Evolutionary conservation across 768 basidiomycete species (phyloP).

Genomic region (Leccinum broughii): DNA sequence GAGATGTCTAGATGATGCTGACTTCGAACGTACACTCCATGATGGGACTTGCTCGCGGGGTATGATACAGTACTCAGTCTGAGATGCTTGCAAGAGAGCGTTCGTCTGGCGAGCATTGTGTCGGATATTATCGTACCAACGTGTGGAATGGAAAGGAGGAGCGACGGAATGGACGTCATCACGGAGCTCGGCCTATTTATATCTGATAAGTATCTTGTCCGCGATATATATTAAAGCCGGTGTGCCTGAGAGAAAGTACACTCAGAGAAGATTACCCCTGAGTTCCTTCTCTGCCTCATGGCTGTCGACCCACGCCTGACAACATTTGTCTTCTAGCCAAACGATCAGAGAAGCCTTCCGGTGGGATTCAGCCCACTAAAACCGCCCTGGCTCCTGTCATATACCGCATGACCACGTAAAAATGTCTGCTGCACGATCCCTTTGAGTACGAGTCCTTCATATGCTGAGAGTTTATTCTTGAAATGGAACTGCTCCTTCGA

Average conservation of each 20-base stretch:
- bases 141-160: slow-evolving; percentile 1
- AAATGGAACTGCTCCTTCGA: slow-evolving; percentile 73
- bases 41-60: not conserved
- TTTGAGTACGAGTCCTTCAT: slow-evolving; percentile 67
- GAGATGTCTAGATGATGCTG: not conserved
- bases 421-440: slow-evolving; percentile 80
- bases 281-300: no score
- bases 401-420: slow-evolving; percentile 74
- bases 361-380: slow-evolving; percentile 36
- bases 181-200: not conserved
- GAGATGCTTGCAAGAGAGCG: slow-evolving; percentile 2
- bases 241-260: no score
- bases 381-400: slow-evolving; percentile 43
- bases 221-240: not conserved
- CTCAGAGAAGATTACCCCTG: no score
- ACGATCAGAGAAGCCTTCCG: slow-evolving; percentile 35
- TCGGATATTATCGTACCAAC: not conserved
- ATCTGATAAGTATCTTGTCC: not conserved
- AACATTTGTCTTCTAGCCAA: not conserved
- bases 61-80: not conserved
- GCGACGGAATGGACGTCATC: not conserved
- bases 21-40: slow-evolving; percentile 16
- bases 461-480: slow-evolving; percentile 94
- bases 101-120: slow-evolving; percentile 16
- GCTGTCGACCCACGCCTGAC: not conserved